Conservation (phyloP, 139 green algal genomes). For the Chlamydomonas sp. region DNA sequence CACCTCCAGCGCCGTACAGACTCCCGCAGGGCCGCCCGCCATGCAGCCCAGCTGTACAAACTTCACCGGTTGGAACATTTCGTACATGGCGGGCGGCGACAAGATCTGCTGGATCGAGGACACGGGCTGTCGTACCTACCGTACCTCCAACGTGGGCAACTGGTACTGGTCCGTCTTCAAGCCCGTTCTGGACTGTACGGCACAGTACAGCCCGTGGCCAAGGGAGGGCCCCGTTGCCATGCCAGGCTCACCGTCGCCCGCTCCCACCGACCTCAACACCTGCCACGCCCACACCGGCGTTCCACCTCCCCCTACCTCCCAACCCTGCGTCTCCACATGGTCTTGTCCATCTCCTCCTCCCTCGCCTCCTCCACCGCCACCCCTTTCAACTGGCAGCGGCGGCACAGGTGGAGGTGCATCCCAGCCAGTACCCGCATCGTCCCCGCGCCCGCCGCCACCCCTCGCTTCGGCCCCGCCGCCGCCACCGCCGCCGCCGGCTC, state of each 20-base stretch:
- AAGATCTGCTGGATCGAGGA: background rate
- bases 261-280: too few species aligned
- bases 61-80: conserved; percentile 18
- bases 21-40: background rate
- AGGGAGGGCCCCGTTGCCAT: too few species aligned
- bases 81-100: background rate
- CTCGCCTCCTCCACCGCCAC: background rate
- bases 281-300: background rate
- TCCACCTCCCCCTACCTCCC: too few species aligned
- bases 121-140: conserved; percentile 7
- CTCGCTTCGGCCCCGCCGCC: too few species aligned
- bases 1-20: background rate
- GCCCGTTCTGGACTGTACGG: conserved; percentile 16
- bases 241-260: too few species aligned
- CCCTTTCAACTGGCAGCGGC: too few species aligned
- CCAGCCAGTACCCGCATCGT: too few species aligned
- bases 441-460: too few species aligned
- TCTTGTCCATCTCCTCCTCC: background rate
- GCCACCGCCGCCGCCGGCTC: too few species aligned
- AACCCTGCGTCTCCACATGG: background rate
- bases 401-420: too few species aligned
- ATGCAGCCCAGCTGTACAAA: background rate
- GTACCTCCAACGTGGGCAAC: background rate
- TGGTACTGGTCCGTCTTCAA: conserved; percentile 21
- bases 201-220: conserved; percentile 14